Base-by-base conservation (phyloP, 148 eudicot genomes). In the Camellia granthamiana region DNA sequence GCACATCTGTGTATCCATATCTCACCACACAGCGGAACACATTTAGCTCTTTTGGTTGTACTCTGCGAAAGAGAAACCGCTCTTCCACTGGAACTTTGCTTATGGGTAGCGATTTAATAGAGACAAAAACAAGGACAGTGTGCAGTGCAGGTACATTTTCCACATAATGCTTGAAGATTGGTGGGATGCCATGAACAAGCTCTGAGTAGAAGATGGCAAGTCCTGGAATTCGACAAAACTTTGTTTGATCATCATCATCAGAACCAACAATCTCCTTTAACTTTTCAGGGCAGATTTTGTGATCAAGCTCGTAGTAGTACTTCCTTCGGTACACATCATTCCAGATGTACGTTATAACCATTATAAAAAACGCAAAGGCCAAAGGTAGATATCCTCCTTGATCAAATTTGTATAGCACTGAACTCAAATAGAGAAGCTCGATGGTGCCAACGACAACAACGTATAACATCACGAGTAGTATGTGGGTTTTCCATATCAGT, bases 131-230 rank as follows among this genome's bases (percentile, higher is more conserved):
- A 3, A 89, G 81, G 14, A 89, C 79, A 0, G 88, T 67, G 55
- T 87, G 91, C 30, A 89, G 61, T 6, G 90, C 85, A 0, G 81
- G 84, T 14, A 89, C 74, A 15, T 87, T 89, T 7, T 44, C 83
- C 8, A 83, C 72, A 16, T 89, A 89, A 60, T 83, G 81, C 66
- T 83, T 80, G 52, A 89, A 89, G 41, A 89, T 84, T 3, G 91
- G 91, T 3, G 91, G 87, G 14, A 89, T 85, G 0, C 91, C 90
- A 15, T 87, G 88, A 3, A 87, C 88, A 1, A 87, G 87, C 49
- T 87, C 88, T 2, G 90, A 85, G 83, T 88, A 85, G 54, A 88
- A 87, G 30, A 88, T 78, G 0, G 87, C 88, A 43, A 89, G 58
- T 0, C 88, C 90, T 0, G 85, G 88, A n/a, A 87, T 65, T 15